Conservation (phyloP, 2,329 filamentous ascomycete species). For the Neophaeococcomyces aloes region DNA sequence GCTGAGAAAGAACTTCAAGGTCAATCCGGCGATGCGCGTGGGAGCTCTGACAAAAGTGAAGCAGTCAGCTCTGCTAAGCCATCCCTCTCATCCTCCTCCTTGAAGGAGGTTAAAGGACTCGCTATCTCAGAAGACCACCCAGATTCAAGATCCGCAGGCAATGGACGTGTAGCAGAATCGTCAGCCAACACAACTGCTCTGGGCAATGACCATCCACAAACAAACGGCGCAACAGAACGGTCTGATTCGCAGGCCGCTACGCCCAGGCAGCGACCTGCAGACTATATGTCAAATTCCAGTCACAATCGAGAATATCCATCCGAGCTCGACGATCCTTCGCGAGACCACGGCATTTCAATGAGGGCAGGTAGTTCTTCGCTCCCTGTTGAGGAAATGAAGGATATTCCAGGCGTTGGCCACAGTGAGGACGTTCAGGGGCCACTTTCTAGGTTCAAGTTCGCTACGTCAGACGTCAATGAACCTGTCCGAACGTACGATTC, state of each 20-base stretch:
- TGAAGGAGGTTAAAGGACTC: constrained; percentile 3
- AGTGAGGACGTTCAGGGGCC: constrained; percentile 9
- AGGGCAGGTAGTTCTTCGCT: constrained; percentile 18
- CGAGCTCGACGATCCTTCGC: constrained; percentile 12
- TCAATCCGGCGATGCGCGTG: neutral
- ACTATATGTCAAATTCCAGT: neutral
- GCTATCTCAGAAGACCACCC: neutral
- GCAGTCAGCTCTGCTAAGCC: neutral
- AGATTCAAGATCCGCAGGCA: neutral
- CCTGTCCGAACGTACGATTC: constrained; percentile 18
- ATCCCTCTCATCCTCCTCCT: constrained; percentile 3
- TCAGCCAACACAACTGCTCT: neutral
- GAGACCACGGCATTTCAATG: constrained; percentile 19
- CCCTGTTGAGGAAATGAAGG: constrained; percentile 3
- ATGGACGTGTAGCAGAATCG: neutral
- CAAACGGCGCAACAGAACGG: constrained; percentile 1
- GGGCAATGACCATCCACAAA: neutral
- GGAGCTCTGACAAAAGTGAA: neutral
- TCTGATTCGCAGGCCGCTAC: constrained; percentile 6
- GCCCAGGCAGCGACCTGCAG: neutral
- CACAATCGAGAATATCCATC: neutral
- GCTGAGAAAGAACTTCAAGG: neutral
- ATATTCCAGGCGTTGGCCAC: constrained; percentile 8
- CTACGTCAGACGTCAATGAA: constrained; percentile 16
- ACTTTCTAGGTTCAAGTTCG: constrained; percentile 17